Conservation (phyloP, 129 eudicot genomes). For the Flaveria brownii region DNA sequence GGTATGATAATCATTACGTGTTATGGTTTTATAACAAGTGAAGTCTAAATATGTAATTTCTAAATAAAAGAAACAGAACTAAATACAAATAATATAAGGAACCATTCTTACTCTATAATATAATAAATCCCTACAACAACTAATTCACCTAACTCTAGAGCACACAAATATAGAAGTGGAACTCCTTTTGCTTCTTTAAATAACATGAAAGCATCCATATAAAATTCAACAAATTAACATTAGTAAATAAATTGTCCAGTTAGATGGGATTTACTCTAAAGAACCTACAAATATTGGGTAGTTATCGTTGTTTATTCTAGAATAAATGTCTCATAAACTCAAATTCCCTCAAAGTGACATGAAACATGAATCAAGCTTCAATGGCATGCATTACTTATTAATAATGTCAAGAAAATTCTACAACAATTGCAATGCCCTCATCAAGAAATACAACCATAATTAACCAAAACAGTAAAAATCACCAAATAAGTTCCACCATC, state of each 20-base stretch:
- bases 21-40: too few relatives aligned
- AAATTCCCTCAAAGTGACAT: background rate
- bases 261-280: background rate
- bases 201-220: too few relatives aligned
- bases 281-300: too few relatives aligned
- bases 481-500: slow-evolving; percentile 20
- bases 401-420: slow-evolving; percentile 39
- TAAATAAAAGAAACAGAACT: too few relatives aligned
- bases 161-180: background rate
- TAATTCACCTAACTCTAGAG: background rate
- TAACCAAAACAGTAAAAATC: slow-evolving; percentile 32
- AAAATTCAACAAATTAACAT: background rate
- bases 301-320: background rate
- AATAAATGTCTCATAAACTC: background rate
- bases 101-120: too few relatives aligned
- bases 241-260: background rate
- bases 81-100: too few relatives aligned
- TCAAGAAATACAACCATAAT: slow-evolving; percentile 44
- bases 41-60: too few relatives aligned
- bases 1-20: too few relatives aligned
- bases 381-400: slow-evolving; percentile 44
- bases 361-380: slow-evolving; percentile 21
- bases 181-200: background rate
- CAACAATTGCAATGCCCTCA: slow-evolving; percentile 53
- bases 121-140: too few relatives aligned